Percentiles rank a stretch among this genome's conserved stretches.
Conservation (phyloP, 345 rosid species). For the Euphorbia pulcherrima region DNA sequence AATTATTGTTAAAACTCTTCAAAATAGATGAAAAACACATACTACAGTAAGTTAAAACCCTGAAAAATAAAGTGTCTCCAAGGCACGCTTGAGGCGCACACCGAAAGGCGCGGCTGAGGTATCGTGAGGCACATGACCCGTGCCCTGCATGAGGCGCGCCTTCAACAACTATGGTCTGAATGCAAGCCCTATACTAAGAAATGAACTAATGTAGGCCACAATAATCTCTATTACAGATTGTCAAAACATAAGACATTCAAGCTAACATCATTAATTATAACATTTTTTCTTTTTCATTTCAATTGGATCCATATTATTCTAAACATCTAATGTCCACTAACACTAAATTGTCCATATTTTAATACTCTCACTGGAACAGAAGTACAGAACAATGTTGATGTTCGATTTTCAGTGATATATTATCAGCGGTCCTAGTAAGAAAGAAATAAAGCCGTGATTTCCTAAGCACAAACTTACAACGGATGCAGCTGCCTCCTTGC, state of each 20-base stretch:
- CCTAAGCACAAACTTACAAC: slow-evolving; percentile 47
- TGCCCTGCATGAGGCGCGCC: no score
- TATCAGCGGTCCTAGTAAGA: background rate
- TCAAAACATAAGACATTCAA: background rate
- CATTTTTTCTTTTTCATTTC: background rate
- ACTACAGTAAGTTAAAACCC: no score
- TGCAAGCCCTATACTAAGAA: no score
- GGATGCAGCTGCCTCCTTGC: slow-evolving; percentile 93
- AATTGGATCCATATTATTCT: background rate
- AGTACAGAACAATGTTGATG: background rate
- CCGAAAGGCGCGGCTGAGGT: no score
- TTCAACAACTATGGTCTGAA: no score
- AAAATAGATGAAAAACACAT: no score
- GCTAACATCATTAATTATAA: background rate
- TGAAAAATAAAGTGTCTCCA: no score
- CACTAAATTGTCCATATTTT: background rate
- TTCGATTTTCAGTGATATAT: background rate
- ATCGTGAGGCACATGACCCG: no score
- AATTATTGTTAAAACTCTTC: no score
- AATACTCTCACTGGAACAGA: background rate
- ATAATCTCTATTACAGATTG: no score
- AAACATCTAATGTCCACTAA: background rate
- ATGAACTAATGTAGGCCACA: no score
- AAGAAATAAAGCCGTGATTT: background rate
- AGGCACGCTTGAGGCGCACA: no score